A percentile compares a stretch with the other conserved stretches of the same genome.
phyloP scores from a whole-genome alignment of 192 early-diverging fungal genomes.

The Spinellus fusiger region DNA sequence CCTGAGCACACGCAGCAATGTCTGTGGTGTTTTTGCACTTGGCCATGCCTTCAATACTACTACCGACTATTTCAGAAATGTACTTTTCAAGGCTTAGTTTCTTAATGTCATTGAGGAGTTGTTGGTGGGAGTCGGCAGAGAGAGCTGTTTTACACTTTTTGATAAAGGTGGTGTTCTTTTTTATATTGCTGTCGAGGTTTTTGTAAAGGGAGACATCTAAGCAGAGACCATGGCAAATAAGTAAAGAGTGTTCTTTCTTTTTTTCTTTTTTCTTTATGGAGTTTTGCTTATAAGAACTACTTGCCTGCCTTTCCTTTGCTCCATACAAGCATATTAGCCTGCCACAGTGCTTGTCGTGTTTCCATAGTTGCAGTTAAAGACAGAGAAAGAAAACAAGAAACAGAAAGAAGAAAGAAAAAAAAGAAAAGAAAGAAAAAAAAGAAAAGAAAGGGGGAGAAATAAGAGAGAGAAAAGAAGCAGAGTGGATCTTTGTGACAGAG shows the following conservation, averaged over 20 bases:
- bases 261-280: neutral
- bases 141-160: slow-evolving; percentile 81
- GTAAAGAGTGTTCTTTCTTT: neutral
- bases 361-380: neutral
- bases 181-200: slow-evolving; percentile 91
- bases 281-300: neutral
- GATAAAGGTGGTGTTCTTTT: slow-evolving; percentile 95
- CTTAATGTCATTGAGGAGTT: slow-evolving; percentile 74
- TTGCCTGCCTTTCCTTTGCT: slow-evolving; percentile 14
- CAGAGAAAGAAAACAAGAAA: neutral
- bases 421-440: neutral
- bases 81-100: slow-evolving; percentile 96
- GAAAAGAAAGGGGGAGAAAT: too few species aligned
- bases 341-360: neutral
- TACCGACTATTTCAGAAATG: slow-evolving; percentile 83
- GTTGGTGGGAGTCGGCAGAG: slow-evolving; percentile 55
- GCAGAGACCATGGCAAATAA: neutral
- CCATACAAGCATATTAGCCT: slow-evolving; percentile 9
- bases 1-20: slow-evolving; percentile 77
- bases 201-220: slow-evolving; percentile 7
- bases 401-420: neutral
- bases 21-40: slow-evolving; percentile 68
- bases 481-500: too few species aligned
- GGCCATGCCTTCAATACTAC: slow-evolving; percentile 69
- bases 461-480: too few species aligned